Evolutionary conservation across 495 filamentous ascomycete genomes (phyloP).

Genomic region (Penicillium salamii): DNA sequence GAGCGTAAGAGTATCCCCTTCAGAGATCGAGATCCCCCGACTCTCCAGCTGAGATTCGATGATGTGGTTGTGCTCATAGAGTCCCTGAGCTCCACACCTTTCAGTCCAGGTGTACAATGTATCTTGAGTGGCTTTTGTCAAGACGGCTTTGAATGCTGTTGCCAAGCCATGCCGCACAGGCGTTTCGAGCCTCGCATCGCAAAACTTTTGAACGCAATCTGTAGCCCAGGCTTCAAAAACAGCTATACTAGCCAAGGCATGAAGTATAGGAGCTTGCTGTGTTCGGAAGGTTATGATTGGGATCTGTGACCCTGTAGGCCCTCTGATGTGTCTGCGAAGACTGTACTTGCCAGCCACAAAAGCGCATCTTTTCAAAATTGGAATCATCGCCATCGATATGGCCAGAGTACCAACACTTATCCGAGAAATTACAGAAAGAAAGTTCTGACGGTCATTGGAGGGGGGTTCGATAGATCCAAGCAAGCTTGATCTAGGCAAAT

Average conservation of each 20-base stretch:
- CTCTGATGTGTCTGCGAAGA: too few species aligned
- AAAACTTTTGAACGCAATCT: not conserved
- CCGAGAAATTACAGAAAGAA: too few species aligned
- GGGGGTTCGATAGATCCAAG: too few species aligned
- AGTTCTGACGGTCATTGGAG: too few species aligned
- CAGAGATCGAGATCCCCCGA: too few species aligned
- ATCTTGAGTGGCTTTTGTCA: not conserved
- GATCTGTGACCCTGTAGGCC: not conserved
- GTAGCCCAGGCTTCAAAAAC: not conserved
- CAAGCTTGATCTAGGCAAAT: not conserved
- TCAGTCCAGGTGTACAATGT: not conserved
- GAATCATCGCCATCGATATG: too few species aligned
- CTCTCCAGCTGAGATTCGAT: too few species aligned
- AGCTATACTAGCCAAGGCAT: not conserved
- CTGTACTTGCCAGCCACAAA: too few species aligned
- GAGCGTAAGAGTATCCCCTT: too few species aligned
- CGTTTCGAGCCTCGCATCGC: not conserved
- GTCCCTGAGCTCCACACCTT: not conserved
- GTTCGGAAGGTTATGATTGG: constrained; percentile 1
- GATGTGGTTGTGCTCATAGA: not conserved
- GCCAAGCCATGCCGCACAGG: not conserved
- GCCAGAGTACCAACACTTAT: too few species aligned
- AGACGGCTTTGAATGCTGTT: not conserved
- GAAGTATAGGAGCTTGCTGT: not conserved
- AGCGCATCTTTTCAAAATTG: too few species aligned